These are phyloP conservation scores for Beverwykella pulmonaria DNA, from an alignment of 495 filamentous ascomycete genomes.

Conservation along the genomic window DNA sequence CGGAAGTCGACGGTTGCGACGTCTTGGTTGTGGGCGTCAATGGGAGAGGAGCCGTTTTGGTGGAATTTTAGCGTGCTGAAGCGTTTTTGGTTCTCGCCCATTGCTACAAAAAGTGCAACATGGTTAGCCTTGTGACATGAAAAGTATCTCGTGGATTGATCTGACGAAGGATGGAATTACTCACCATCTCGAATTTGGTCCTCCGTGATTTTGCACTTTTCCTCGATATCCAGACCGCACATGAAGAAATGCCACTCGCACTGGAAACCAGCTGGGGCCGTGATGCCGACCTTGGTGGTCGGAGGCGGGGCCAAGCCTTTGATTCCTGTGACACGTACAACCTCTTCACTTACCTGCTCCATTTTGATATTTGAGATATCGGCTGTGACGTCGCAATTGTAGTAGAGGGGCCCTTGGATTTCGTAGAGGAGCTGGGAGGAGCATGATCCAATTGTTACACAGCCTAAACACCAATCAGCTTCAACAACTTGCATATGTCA, in stretches of 20 bases:
- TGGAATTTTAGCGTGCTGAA: constrained; percentile 43
- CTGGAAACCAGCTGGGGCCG: constrained; percentile 39
- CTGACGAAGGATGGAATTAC: constrained; percentile 11
- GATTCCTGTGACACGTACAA: constrained; percentile 43
- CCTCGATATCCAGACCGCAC: constrained; percentile 41
- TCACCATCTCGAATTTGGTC: constrained; percentile 37
- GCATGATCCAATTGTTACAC: constrained; percentile 35
- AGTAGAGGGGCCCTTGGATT: constrained; percentile 43
- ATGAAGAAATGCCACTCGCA: constrained; percentile 40
- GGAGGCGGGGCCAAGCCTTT: constrained; percentile 46
- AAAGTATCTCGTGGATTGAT: too few relatives aligned
- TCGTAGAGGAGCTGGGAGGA: constrained; percentile 44
- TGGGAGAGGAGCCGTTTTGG: constrained; percentile 40
- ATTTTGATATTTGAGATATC: constrained; percentile 43
- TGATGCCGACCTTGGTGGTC: constrained; percentile 45
- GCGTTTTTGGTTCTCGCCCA: constrained; percentile 29
- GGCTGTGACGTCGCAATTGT: constrained; percentile 46
- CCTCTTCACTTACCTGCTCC: constrained; percentile 41
- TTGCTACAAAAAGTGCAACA: neutral
- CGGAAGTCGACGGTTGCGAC: constrained; percentile 48
- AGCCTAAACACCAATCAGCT: constrained; percentile 1
- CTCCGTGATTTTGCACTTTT: constrained; percentile 40
- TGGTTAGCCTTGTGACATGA: neutral
- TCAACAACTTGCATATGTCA: neutral
- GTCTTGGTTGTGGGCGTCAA: constrained; percentile 44